Evolutionary conservation across 257 asterid species (phyloP), one percentile per base, ranked within the genome.

Genomic region (Prunella vulgaris): DNA sequence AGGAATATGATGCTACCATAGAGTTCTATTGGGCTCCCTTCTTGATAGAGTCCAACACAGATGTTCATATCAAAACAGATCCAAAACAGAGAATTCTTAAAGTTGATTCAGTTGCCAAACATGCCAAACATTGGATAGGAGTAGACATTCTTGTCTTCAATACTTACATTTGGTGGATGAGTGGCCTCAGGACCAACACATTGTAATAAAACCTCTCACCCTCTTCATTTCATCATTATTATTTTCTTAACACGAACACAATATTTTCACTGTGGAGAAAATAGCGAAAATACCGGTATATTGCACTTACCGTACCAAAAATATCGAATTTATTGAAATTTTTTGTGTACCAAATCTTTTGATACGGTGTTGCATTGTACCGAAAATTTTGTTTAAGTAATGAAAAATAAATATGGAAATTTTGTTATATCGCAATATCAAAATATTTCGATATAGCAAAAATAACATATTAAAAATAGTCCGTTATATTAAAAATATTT

Each of bases 81-180:
- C 85, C 94, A 53, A 84, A 83, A 67, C 75, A 83, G 81, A 88
- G 96, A 62, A 84, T 93, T 20, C 37, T 93, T 15, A 88, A 75
- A 77, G 90, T 93, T 24, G 99, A 93, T 80, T 90, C 99, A 22
- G 82, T 93, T 49, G 87, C 79, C 1, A 88, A 85, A 70, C 97
- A 89, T 70, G 96, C 90, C 64, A 82, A 81, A 75, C 70, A 93
- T 65, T 93, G 99, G 99, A 30, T 71, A 9, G 96, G 90, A 67
- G 87, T 90, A 6, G 96, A 93, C 72, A 51, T 87, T 68, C 90
- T 93, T 56, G 86, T 85, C 68, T 92, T 93, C 86, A 88, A 93
- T 46, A 88, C 92, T 44, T 93, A 88, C 6, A 90, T 93, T 75
- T 93, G 99, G 99, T 93, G 99, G 99, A 90, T 87, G 98, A 87